Evolutionary conservation across 2,329 filamentous ascomycete species (phyloP).

Genomic region (Arthrobotrys megalospora): DNA sequence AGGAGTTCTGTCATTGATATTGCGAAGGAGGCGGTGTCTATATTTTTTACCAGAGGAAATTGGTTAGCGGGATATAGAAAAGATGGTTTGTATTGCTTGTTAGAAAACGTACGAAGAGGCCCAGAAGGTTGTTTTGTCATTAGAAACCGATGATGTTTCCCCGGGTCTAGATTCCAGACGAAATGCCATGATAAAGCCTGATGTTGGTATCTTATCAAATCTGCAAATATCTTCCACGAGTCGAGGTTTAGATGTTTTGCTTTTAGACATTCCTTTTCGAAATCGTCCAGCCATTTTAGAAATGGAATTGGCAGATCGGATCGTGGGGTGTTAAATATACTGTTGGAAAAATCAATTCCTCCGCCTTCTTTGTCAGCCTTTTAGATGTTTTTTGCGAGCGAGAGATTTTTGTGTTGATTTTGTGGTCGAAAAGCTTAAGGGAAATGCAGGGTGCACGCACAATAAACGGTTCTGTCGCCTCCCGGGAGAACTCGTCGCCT

Average conservation of each 20-base stretch:
- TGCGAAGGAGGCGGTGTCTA: conserved; percentile 59
- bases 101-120: conserved; percentile 37
- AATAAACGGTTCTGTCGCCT: conserved; percentile 55
- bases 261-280: conserved; percentile 44
- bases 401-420: conserved; percentile 27
- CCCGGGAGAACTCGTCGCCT: conserved; percentile 15
- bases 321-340: conserved; percentile 57
- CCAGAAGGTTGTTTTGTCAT: conserved; percentile 51
- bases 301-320: conserved; percentile 49
- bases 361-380: conserved; percentile 1
- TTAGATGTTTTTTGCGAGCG: background rate
- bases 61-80: no score
- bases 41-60: no score
- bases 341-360: background rate
- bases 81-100: background rate
- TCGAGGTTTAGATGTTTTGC: conserved; percentile 51
- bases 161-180: conserved; percentile 53
- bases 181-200: conserved; percentile 57
- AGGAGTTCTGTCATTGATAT: conserved; percentile 60
- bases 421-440: background rate
- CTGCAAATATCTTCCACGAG: conserved; percentile 60
- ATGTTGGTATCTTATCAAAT: conserved; percentile 58
- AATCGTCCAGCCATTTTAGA: conserved; percentile 59
- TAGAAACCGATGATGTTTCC: conserved; percentile 52
- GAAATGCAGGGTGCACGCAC: conserved; percentile 31